phyloP scores from a whole-genome alignment of 1,284 basidiomycete species.

The Pascua sp. region DNA sequence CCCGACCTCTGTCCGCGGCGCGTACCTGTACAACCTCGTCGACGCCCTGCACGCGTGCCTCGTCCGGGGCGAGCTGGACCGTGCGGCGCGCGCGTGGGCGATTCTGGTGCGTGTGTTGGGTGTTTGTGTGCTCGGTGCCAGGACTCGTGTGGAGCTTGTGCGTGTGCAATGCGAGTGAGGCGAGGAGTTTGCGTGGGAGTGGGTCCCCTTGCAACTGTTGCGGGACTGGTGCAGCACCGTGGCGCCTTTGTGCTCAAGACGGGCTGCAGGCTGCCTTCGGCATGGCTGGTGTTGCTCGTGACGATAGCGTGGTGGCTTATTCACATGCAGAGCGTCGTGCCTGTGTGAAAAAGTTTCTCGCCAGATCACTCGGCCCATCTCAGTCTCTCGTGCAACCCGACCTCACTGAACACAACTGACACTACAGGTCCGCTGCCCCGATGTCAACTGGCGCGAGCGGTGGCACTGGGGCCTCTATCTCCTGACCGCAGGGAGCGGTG shows the following conservation, averaged over 20 bases:
- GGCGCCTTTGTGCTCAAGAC: too few relatives aligned
- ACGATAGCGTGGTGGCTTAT: too few relatives aligned
- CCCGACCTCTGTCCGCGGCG: constrained; percentile 25
- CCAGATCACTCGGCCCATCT: neutral
- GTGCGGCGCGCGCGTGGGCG: constrained; percentile 71
- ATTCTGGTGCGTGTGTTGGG: constrained; percentile 58
- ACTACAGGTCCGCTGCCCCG: constrained; percentile 63
- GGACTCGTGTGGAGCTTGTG: neutral
- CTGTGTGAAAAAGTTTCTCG: neutral
- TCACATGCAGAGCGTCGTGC: too few relatives aligned
- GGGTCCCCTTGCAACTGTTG: too few relatives aligned
- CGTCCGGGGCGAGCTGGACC: constrained; percentile 62
- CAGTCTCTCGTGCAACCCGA: neutral
- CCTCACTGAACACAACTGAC: too few relatives aligned
- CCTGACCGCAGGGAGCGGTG: constrained; percentile 14
- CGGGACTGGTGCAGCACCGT: too few relatives aligned
- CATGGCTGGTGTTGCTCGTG: too few relatives aligned
- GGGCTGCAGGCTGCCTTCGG: too few relatives aligned
- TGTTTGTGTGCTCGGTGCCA: neutral
- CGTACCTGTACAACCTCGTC: constrained; percentile 44
- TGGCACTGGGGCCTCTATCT: constrained; percentile 65
- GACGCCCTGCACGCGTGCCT: constrained; percentile 63
- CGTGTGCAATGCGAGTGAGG: neutral
- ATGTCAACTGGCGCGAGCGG: constrained; percentile 69
- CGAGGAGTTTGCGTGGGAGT: neutral